Percentiles rank a stretch among this genome's conserved stretches.
These are phyloP conservation scores for Ophiobolus disseminans DNA, from an alignment of 2,329 filamentous ascomycete species.

Conservation along the genomic window DNA sequence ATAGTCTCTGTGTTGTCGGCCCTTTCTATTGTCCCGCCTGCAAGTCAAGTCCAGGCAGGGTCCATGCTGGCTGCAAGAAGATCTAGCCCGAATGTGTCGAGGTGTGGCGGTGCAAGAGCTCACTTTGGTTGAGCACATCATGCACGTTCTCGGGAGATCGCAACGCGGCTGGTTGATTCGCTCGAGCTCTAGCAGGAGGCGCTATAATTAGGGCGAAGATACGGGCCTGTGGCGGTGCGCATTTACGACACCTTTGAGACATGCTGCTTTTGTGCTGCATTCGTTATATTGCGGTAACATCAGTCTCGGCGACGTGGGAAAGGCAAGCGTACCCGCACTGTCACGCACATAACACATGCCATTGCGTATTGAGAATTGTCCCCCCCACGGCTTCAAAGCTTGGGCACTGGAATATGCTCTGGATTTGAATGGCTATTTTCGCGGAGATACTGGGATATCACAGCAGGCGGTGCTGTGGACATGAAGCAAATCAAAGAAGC, in stretches of 20 bases:
- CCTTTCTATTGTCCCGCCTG: conserved; percentile 18
- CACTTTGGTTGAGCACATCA: conserved; percentile 18
- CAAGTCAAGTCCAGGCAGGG: conserved; percentile 20
- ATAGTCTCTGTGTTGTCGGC: conserved; percentile 23
- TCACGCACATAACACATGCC: conserved; percentile 16
- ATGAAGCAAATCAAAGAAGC: conserved; percentile 16
- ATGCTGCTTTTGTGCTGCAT: conserved; percentile 4
- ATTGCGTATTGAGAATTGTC: conserved; percentile 30
- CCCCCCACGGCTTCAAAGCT: conserved; percentile 19
- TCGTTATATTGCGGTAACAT: conserved; percentile 1
- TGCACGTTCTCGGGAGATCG: conserved; percentile 14
- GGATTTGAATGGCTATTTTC: no score
- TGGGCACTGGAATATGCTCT: no score
- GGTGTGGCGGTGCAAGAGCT: conserved; percentile 34
- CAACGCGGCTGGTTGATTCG: background rate
- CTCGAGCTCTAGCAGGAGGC: background rate
- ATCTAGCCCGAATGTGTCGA: conserved; percentile 27
- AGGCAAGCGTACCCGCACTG: conserved; percentile 2
- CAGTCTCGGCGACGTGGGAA: conserved; percentile 1
- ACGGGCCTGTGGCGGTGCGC: conserved; percentile 13
- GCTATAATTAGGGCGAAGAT: conserved; percentile 6
- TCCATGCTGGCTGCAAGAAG: conserved; percentile 23
- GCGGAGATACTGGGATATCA: no score
- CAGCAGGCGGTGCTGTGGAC: no score
- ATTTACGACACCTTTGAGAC: conserved; percentile 6